phyloP scores from a whole-genome alignment of 371 early-diverging fungal species.

The Mucor sp. region DNA sequence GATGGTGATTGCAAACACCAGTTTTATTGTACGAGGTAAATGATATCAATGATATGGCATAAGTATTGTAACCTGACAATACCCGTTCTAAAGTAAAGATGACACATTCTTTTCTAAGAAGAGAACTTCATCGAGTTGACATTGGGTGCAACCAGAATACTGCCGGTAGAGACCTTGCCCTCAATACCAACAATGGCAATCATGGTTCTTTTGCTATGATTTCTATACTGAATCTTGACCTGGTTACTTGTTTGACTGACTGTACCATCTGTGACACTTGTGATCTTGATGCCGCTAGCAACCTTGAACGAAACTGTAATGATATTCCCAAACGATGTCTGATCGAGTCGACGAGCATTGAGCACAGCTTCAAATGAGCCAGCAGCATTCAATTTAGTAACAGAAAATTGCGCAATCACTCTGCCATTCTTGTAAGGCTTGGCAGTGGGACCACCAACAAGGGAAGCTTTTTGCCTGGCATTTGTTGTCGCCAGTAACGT shows the following conservation, averaged over 20 bases:
- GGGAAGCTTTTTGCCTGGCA: not conserved
- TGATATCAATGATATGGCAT: not conserved
- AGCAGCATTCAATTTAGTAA: not conserved
- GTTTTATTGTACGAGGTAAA: too few species aligned
- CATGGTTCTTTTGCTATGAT: constrained; percentile 28
- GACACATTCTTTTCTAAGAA: not conserved
- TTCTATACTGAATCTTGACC: constrained; percentile 25
- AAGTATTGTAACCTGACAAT: not conserved
- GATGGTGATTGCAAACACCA: too few species aligned
- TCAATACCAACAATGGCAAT: constrained; percentile 19
- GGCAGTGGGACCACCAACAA: constrained; percentile 12
- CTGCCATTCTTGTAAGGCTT: constrained; percentile 25
- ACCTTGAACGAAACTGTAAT: constrained; percentile 32
- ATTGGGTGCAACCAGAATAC: constrained; percentile 33
- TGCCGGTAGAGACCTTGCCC: constrained; percentile 18
- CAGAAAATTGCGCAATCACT: constrained; percentile 32
- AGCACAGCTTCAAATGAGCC: constrained; percentile 23
- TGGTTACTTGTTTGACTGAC: constrained; percentile 30
- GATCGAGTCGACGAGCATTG: constrained; percentile 31
- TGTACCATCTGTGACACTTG: constrained; percentile 21
- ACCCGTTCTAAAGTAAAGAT: not conserved
- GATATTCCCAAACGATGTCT: constrained; percentile 15
- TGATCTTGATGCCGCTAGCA: constrained; percentile 21
- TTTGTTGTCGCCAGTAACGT: not conserved
- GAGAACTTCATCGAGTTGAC: constrained; percentile 7